phyloP scores from a whole-genome alignment of 2,329 filamentous ascomycete species.

The Aspergillus udagawae region DNA sequence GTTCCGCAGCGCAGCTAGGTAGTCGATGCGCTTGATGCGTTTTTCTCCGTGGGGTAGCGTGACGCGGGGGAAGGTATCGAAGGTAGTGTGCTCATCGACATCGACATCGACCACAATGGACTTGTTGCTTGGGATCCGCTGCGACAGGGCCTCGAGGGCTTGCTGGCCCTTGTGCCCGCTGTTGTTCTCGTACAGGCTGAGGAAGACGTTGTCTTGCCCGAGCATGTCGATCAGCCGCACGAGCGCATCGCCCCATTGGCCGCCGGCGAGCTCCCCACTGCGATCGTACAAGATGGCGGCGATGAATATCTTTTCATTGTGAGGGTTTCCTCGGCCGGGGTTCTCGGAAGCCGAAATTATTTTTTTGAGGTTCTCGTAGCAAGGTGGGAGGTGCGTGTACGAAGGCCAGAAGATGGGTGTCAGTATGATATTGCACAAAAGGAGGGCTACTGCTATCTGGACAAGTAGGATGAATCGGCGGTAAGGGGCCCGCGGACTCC shows the following conservation, averaged over 20 bases:
- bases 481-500: background rate
- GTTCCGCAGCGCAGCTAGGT: constrained; percentile 69
- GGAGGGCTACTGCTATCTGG: background rate
- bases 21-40: constrained; percentile 69
- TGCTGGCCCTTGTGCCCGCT: constrained; percentile 54
- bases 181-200: constrained; percentile 72
- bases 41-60: constrained; percentile 59
- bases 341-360: constrained; percentile 26
- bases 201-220: constrained; percentile 63
- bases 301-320: constrained; percentile 67
- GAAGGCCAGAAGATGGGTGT: constrained; percentile 54
- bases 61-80: constrained; percentile 55
- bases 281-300: constrained; percentile 67
- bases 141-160: constrained; percentile 53
- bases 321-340: constrained; percentile 47
- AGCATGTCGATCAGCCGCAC: constrained; percentile 61
- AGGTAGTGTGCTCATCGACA: constrained; percentile 55
- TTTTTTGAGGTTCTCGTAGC: constrained; percentile 44
- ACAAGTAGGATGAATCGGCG: background rate
- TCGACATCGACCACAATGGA: constrained; percentile 59
- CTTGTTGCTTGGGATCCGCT: constrained; percentile 47
- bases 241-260: constrained; percentile 61
- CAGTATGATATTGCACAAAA: constrained; percentile 25
- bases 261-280: constrained; percentile 56
- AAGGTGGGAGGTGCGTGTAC: constrained; percentile 52